Evolutionary conservation across 1,139 yeast species (phyloP), one percentile per base, ranked within the genome.

Genomic region (Yamadazyma spencermartinsiae): DNA sequence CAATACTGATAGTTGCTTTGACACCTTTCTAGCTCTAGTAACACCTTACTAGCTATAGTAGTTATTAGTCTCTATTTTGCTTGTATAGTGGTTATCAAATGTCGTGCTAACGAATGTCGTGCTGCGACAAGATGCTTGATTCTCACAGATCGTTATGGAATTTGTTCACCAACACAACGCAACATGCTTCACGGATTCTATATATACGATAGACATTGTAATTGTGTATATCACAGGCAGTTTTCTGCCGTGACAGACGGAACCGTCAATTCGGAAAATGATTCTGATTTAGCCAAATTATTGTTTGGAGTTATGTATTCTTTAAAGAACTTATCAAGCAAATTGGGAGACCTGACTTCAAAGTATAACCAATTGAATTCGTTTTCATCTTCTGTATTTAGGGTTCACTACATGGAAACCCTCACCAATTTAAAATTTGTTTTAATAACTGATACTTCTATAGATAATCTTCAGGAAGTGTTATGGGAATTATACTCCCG

Each of bases 241-340:
- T 85, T 77, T 69, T 67, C 60, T 15, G 19, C 28, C 8, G 39
- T 35, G 3, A 36, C 40, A 20, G 52, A 48, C n/a, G 85, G 84
- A 1, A 55, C 74, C 0, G 65, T 74, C 35, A 84, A 84, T 53
- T 66, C 71, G 18, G 74, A 71, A 43, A 82, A 79, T 54, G 73
- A 74, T 38, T 80, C 80, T 30, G 83, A 85, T 52, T 71, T 78
- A 12, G 82, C 92, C 10, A 86, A 92, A 57, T 74, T 92, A 32
- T 68, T 92, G 14, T 92, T 88, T 57, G 98, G 98, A n/a, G 80
- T 87, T 35, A 68, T 88, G 14, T 86, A 80, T 56, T 88, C 97
- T 7, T 63, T 92, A 45, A 76, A 90, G 40, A 86, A 82, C 47
- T 77, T 90, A 36, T 76, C 92, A 1, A 71, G 79, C 19, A 83